Conservation (phyloP, 441 rosid species). For the Dalechampia spathulata region DNA sequence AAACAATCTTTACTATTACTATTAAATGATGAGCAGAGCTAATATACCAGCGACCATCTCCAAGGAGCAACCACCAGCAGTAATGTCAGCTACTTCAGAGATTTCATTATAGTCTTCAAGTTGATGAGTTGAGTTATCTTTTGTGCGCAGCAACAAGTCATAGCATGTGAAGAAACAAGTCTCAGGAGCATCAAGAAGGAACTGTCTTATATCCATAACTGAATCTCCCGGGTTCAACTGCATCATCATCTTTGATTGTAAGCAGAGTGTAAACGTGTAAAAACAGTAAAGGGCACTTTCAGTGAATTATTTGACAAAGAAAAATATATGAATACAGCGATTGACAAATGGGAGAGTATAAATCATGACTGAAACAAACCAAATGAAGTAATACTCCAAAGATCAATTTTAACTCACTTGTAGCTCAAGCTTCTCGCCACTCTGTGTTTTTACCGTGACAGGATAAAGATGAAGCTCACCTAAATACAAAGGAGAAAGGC, state of each 20-base stretch:
- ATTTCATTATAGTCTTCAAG: slow-evolving; percentile 96
- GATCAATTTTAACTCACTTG: slow-evolving; percentile 47
- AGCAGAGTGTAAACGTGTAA: no score
- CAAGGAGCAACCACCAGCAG: slow-evolving; percentile 78
- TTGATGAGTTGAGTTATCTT: slow-evolving; percentile 79
- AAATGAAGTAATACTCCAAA: not conserved
- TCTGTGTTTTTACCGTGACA: slow-evolving; percentile 77
- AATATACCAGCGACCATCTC: slow-evolving; percentile 95
- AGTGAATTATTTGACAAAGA: no score
- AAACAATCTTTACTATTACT: slow-evolving; percentile 2
- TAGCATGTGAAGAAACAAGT: slow-evolving; percentile 96
- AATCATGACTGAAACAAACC: not conserved
- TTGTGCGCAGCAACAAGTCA: slow-evolving; percentile 67
- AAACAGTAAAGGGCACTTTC: no score
- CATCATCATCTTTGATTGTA: no score
- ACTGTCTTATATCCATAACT: slow-evolving; percentile 94
- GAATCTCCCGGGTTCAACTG: slow-evolving; percentile 99
- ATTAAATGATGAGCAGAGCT: slow-evolving; percentile 1
- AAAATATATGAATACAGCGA: no score
- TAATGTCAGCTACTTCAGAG: slow-evolving; percentile 95
- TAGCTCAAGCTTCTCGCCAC: slow-evolving; percentile 84
- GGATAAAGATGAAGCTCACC: slow-evolving; percentile 93
- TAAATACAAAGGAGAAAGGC: slow-evolving; percentile 22
- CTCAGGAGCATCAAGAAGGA: slow-evolving; percentile 97
- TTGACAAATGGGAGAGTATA: not conserved